Evolutionary conservation across 2,329 filamentous ascomycete species (phyloP).

Genomic region (Epichloe hybrida): DNA sequence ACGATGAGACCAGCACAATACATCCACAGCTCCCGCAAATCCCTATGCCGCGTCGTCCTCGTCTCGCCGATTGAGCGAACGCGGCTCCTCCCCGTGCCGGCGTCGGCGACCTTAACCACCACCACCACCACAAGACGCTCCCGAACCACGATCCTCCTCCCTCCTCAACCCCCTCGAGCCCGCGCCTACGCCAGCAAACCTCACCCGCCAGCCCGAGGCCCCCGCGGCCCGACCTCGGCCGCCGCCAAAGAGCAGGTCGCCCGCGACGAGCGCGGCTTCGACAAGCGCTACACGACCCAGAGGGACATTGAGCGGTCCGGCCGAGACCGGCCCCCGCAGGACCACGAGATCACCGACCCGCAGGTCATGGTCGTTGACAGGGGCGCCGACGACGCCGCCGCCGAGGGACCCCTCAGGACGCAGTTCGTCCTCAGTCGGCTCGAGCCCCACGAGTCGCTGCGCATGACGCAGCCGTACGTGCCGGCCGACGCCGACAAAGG

Average conservation of each 20-base stretch:
- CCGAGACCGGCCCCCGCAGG: conserved; percentile 26
- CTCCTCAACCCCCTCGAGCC: background rate
- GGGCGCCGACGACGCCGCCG: conserved; percentile 19
- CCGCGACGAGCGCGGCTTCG: conserved; percentile 14
- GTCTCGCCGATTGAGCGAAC: conserved; percentile 13
- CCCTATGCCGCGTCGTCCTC: conserved; percentile 35
- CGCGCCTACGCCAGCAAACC: background rate
- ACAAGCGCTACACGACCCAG: conserved; percentile 23
- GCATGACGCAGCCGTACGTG: conserved; percentile 27
- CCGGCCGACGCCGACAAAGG: conserved; percentile 15
- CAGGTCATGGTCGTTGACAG: conserved; percentile 28
- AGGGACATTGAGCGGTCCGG: conserved; percentile 19
- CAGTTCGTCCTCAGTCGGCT: conserved; percentile 26
- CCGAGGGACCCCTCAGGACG: conserved; percentile 24
- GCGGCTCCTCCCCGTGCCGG: too few species aligned
- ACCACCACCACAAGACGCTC: background rate
- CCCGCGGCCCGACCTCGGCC: background rate
- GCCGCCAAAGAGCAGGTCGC: conserved; percentile 3
- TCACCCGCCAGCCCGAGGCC: background rate
- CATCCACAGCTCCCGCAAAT: conserved; percentile 29
- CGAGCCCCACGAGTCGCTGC: conserved; percentile 24
- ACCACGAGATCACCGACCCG: conserved; percentile 31
- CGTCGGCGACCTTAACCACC: background rate
- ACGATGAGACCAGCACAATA: conserved; percentile 26
- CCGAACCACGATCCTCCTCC: background rate